Conservation (phyloP, 148 eudicot species). For the Persicaria maculosa region DNA sequence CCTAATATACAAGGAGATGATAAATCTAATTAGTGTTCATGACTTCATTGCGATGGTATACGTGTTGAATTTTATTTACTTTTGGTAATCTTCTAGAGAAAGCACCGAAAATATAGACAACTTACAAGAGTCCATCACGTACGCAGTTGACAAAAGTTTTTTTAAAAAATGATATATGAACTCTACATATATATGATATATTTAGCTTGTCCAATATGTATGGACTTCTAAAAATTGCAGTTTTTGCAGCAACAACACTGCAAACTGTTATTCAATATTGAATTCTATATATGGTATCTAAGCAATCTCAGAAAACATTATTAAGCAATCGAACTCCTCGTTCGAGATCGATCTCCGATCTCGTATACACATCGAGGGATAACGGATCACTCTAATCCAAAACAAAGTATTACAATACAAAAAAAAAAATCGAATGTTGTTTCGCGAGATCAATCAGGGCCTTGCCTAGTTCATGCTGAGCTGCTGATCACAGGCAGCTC, state of each 20-base stretch:
- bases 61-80: too few relatives aligned
- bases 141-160: too few relatives aligned
- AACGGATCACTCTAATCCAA: not conserved
- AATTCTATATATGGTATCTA: not conserved
- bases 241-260: not conserved
- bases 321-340: not conserved
- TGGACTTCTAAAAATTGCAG: too few relatives aligned
- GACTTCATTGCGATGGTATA: too few relatives aligned
- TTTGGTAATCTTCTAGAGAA: too few relatives aligned
- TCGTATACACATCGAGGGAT: not conserved
- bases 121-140: too few relatives aligned
- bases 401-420: not conserved
- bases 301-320: constrained; percentile 7
- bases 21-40: too few relatives aligned
- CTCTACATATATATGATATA: too few relatives aligned
- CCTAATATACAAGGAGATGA: too few relatives aligned
- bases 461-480: not conserved
- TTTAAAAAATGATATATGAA: too few relatives aligned
- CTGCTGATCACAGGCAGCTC: constrained; percentile 1
- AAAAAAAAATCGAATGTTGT: not conserved
- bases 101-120: too few relatives aligned
- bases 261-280: not conserved
- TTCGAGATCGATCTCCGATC: not conserved
- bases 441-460: not conserved
- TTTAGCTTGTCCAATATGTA: too few relatives aligned